Evolutionary conservation across 2,329 filamentous ascomycete genomes (phyloP), one percentile per base, ranked within the genome.

Genomic region (Sporothrix globosa): DNA sequence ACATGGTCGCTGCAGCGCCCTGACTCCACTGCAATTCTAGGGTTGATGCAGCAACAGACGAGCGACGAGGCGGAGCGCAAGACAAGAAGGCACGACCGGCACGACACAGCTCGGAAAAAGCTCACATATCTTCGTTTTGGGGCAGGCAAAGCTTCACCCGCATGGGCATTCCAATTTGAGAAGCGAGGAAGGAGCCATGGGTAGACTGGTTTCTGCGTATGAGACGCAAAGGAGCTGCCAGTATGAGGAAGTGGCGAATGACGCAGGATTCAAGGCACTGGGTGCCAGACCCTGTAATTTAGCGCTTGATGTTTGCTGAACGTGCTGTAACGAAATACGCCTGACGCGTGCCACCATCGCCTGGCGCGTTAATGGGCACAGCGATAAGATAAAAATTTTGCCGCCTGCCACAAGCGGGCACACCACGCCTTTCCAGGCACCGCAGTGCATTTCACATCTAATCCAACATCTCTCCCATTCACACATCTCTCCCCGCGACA

Each of bases 21-120:
- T 68, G 50, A 17, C 58, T 67, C 70, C 70, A 71, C 70, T 71
- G 70, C 24, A 69, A 68, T 69, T 67, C 48, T 17, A 69, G 58
- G 54, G 70, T 72, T 72, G 70, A 72, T 72, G 70, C 68, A 72
- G 70, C 70, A 72, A 72, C 70, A 72, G 68, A 61, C 52, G 67
- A 50, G 53, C 67, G 53, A 63, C 67, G 44, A 63, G 70, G 67
- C 34, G 68, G 54, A 65, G 27, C 54, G 19, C 27, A 19, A 34
- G 30, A n/a, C 17, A 44, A 46, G 67, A 60, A 41, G 44, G 44
- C 11, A 52, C 53, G 34, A 21, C 39, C 14, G 39, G 9, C 21
- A 30, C 41, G 10, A 44, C 4, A 41, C 4, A 41, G 39, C 5
- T 41, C 39, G 39, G 39, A 41, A 41, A 41, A 44, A 14, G 10